Evolutionary conservation across 495 filamentous ascomycete species (phyloP).

Genomic region (Margaritispora aquatica): DNA sequence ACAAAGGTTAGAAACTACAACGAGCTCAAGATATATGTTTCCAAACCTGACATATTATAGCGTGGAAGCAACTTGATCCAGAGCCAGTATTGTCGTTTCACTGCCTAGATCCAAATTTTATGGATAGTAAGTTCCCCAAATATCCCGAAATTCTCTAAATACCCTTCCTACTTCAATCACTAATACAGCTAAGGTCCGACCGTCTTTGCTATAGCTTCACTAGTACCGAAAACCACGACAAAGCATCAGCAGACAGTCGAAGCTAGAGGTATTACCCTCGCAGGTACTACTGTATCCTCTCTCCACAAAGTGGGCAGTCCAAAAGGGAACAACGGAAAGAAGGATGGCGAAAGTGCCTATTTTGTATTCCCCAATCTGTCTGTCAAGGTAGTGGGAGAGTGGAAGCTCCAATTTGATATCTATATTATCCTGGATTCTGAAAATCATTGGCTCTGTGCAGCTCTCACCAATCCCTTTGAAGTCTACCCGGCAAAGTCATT

Average conservation of each 20-base stretch:
- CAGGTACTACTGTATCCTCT: slow-evolving; percentile 83
- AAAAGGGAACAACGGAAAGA: slow-evolving; percentile 77
- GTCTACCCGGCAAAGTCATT: slow-evolving; percentile 76
- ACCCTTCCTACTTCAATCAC: too few relatives aligned
- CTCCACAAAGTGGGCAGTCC: slow-evolving; percentile 84
- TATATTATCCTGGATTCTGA: slow-evolving; percentile 66
- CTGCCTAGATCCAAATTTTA: too few relatives aligned
- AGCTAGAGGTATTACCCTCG: slow-evolving; percentile 47
- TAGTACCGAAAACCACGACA: too few relatives aligned
- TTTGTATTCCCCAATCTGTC: slow-evolving; percentile 97
- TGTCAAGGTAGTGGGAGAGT: slow-evolving; percentile 72
- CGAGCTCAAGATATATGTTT: too few relatives aligned
- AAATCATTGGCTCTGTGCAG: slow-evolving; percentile 48
- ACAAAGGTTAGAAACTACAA: too few relatives aligned
- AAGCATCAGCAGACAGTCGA: slow-evolving; percentile 12
- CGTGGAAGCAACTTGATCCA: too few relatives aligned
- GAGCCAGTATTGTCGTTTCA: too few relatives aligned
- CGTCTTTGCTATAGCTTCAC: too few relatives aligned
- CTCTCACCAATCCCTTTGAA: slow-evolving; percentile 67
- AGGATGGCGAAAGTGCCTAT: slow-evolving; percentile 90
- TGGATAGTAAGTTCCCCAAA: too few relatives aligned
- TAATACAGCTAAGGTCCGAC: not conserved
- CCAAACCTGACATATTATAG: too few relatives aligned
- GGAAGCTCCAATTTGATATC: slow-evolving; percentile 76
- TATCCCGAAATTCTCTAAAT: too few relatives aligned